Evolutionary conservation across 805 yeast species (phyloP), one percentile per base, ranked within the genome.

Genomic region (Schwanniomyces polymorphus): DNA sequence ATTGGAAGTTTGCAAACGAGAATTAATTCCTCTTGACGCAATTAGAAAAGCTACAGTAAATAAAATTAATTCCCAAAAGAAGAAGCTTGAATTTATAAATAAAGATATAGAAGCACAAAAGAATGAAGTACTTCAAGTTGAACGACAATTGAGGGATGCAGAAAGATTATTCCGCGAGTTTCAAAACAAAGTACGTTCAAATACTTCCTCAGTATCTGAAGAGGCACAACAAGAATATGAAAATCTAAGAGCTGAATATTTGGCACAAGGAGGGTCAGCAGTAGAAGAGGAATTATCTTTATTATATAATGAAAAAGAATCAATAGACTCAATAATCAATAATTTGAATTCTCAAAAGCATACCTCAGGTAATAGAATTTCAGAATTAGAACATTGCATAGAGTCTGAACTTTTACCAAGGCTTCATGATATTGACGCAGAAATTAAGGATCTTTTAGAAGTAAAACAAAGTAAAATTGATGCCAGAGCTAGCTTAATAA

Each of bases 11-110:
- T 65, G 70, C 25, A 75, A 75, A 43, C 62, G 80, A 26, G 75
- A 76, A 6, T 55, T 87, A 43, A 74, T 86, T 26, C 95, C 96
- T 0, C 60, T 85, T 4, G 76, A 75, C 27, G 79, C 89, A 7
- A 82, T 81, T 50, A 76, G 77, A 45, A 70, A 71, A 9, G 72
- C 85, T 8, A 55, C 79, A 0, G 54, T 60, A 9, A 73, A 73
- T 42, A 84, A 82, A 51, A 66, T 82, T 2, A 56, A 58, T 6
- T 75, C 75, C 31, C 70, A 75, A 40, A 74, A 74, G 42, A 70
- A 68, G 31, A 80, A 84, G 58, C 67, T 80, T 5, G 69, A 64
- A 25, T 81, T 81, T 38, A 61, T 88, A 17, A 49, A 64, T 2
- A 59, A 58, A 2, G 96, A 89, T 56, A 63, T 78, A 12, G 67